A percentile compares a stretch with the other conserved stretches of the same genome.
Conservation (phyloP, 75 land plant species). For the Ceratopteris richardii region DNA sequence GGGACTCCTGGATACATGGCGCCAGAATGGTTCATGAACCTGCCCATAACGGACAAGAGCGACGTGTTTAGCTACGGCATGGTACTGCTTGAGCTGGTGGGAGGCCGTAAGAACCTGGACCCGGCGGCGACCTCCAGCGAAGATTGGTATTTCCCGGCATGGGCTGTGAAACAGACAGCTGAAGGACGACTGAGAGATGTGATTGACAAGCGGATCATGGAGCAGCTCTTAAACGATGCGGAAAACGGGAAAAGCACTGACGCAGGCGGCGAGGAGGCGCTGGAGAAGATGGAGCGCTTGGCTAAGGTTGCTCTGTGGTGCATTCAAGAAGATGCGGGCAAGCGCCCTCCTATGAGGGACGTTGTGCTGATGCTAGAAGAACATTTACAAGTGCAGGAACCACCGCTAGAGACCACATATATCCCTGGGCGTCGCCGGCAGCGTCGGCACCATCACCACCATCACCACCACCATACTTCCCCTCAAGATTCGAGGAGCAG, state of each 20-base stretch:
- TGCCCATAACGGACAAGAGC: constrained; percentile 60
- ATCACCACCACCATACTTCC: too few species aligned
- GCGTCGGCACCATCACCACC: too few species aligned
- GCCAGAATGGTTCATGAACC: constrained; percentile 60
- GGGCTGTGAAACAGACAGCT: constrained; percentile 35
- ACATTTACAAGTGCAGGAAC: constrained; percentile 24
- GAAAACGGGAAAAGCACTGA: constrained; percentile 15
- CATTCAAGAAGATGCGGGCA: constrained; percentile 52
- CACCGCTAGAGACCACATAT: constrained; percentile 12
- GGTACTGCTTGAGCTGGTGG: constrained; percentile 65
- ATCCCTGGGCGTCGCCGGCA: not conserved
- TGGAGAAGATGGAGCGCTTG: constrained; percentile 17
- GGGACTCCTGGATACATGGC: constrained; percentile 76
- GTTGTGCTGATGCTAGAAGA: constrained; percentile 70
- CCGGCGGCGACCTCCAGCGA: constrained; percentile 27
- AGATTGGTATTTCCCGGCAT: constrained; percentile 50
- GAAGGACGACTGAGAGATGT: constrained; percentile 29
- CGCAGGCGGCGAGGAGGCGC: constrained; percentile 1
- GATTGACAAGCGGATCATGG: constrained; percentile 33
- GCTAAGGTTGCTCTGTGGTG: constrained; percentile 62
- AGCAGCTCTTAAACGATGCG: constrained; percentile 9
- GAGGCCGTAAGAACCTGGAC: constrained; percentile 60
- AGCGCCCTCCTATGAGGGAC: constrained; percentile 55
- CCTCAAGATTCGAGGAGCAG: too few species aligned
- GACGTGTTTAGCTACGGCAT: constrained; percentile 78